Evolutionary conservation across 2,329 filamentous ascomycete genomes (phyloP), one percentile per base, ranked within the genome.

Genomic region (Claviceps sp.): DNA sequence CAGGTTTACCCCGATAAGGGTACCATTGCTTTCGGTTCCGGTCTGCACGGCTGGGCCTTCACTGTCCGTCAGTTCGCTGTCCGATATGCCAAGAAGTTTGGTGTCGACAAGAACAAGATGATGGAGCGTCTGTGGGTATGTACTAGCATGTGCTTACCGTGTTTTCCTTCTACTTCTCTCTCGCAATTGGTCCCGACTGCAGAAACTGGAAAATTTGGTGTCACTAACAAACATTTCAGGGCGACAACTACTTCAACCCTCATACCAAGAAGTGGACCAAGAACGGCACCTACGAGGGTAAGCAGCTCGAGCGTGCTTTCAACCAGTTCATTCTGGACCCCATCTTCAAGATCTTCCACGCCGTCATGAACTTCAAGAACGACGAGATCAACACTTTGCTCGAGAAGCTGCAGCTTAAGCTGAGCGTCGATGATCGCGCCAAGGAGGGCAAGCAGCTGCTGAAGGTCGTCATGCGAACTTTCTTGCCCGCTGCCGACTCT

Each of bases 261-360:
- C 82, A 88, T 77, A 98, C 93, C 80, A 98, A 97, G 89, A 98
- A 98, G 85, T 98, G 93, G 93, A 91, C 90, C 73, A 97, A 87
- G 81, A 81, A 76, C 70, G 78, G 77, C 63, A 86, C 80, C 60
- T 76, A 88, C 69, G 89, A 95, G 67, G 91, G 89, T 69, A 85
- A 95, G 81, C 70, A 74, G 60, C 83, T 95, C 54, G 93, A 97
- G 84, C 93, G 93, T 86, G 89, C 91, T 64, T 98, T 98, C 87
- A 95, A 93, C 81, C 87, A 93, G 82, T 98, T 98, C 80, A 95
- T 97, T 72, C 75, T 98, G 68, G 93, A 98, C 77, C 93, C 93
- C 68, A 98, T 98, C 76, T 98, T 97, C 89, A 90, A 90, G 79
- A 95, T 98, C 77, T 98, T 98, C 81, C 67, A 80, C 61, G 81